Percentiles rank a stretch among this genome's conserved stretches.
These are phyloP conservation scores for Trichomonas vaginalis DNA, from an alignment of 208 protist genomes.

Conservation along the genomic window DNA sequence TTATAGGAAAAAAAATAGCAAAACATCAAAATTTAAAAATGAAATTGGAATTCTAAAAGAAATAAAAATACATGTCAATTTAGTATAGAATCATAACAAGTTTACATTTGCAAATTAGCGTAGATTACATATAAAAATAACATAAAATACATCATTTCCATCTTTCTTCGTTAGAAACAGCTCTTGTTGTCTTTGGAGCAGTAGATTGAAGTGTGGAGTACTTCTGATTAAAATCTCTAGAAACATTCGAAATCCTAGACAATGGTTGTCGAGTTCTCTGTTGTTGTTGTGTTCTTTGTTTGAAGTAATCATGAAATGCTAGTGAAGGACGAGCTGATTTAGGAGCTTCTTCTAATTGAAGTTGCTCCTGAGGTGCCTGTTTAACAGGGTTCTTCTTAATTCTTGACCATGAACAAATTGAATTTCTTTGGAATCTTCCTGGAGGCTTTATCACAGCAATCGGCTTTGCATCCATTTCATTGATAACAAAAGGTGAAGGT, in stretches of 20 bases:
- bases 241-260: background rate
- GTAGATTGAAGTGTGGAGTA: background rate
- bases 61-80: no score
- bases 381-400: background rate
- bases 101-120: no score
- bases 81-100: no score
- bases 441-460: background rate
- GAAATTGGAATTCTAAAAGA: no score
- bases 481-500: background rate
- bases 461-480: background rate
- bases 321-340: background rate
- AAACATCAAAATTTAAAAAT: no score
- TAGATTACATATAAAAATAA: no score
- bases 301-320: background rate
- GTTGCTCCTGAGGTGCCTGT: background rate
- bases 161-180: background rate
- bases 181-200: background rate
- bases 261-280: background rate
- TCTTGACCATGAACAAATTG: background rate
- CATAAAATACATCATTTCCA: no score
- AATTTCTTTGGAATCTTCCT: background rate
- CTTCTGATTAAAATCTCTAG: background rate
- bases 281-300: background rate
- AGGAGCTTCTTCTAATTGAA: background rate
- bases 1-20: no score